A percentile compares a stretch with the other conserved stretches of the same genome.
These are phyloP conservation scores for Diaporthe sp. DNA, from an alignment of 2,329 filamentous ascomycete genomes.

Conservation along the genomic window DNA sequence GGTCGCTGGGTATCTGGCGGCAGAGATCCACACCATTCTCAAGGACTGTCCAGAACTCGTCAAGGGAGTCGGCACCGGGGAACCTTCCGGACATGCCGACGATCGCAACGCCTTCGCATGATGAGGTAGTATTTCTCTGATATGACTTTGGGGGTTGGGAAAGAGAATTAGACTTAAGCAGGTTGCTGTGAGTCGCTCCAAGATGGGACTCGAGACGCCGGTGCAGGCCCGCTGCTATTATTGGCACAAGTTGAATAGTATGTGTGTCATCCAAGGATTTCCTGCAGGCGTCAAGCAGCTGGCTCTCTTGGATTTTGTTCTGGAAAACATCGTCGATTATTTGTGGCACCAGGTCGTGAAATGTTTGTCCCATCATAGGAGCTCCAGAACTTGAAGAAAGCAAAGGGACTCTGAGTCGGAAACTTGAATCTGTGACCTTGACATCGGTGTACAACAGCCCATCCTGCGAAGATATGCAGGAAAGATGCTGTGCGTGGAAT, in stretches of 20 bases:
- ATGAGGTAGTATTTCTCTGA: neutral
- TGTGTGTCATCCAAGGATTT: neutral
- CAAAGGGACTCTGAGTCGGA: neutral
- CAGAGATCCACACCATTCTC: constrained; percentile 41
- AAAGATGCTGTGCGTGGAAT: neutral
- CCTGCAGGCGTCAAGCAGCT: neutral
- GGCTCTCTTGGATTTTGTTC: neutral
- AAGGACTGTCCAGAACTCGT: constrained; percentile 24
- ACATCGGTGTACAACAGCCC: neutral
- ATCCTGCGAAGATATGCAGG: neutral
- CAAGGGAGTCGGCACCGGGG: neutral
- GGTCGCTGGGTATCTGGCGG: constrained; percentile 15
- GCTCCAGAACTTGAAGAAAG: neutral
- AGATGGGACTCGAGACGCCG: constrained; percentile 2
- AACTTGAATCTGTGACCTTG: neutral
- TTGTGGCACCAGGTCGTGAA: neutral
- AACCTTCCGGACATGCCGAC: constrained; percentile 20
- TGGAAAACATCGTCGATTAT: constrained; percentile 10
- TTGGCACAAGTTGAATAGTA: neutral
- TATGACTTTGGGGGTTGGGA: neutral
- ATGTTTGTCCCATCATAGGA: neutral
- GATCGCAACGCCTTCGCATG: constrained; percentile 34
- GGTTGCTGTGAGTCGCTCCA: neutral
- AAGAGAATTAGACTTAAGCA: neutral
- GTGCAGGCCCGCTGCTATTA: constrained; percentile 14